phyloP scores from a whole-genome alignment of 352 stramenopile species.

The Phytophthora agathidicida region DNA sequence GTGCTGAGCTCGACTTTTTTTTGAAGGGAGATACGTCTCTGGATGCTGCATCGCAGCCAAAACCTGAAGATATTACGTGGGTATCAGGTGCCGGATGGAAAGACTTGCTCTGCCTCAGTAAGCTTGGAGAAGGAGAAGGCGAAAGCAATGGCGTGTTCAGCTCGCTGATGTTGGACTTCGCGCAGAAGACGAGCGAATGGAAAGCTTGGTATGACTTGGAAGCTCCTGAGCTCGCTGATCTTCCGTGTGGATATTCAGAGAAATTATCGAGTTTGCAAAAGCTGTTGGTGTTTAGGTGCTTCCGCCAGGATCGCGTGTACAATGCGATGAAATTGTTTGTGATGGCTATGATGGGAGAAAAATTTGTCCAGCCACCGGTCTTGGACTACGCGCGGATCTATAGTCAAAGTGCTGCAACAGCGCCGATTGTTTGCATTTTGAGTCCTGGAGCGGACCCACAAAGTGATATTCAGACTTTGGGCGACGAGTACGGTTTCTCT shows the following conservation, averaged over 20 bases:
- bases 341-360: constrained; percentile 91
- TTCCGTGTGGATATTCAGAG: constrained; percentile 85
- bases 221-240: constrained; percentile 77
- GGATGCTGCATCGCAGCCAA: constrained; percentile 68
- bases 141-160: constrained; percentile 45
- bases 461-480: constrained; percentile 93
- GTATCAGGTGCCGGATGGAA: constrained; percentile 92
- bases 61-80: constrained; percentile 84
- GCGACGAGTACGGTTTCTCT: constrained; percentile 91
- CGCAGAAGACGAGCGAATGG: constrained; percentile 70
- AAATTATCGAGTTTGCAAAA: constrained; percentile 89
- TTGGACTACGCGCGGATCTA: constrained; percentile 95
- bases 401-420: constrained; percentile 80
- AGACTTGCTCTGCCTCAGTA: constrained; percentile 87
- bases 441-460: constrained; percentile 94
- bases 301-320: constrained; percentile 95
- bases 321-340: constrained; percentile 97
- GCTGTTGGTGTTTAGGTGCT: constrained; percentile 93
- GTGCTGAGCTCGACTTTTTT: constrained; percentile 94
- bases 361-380: constrained; percentile 95
- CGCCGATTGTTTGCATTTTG: constrained; percentile 96
- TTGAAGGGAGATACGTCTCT: constrained; percentile 96
- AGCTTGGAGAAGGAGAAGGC: constrained; percentile 36
- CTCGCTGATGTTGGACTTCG: constrained; percentile 58
- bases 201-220: constrained; percentile 95